A percentile compares a stretch with the other conserved stretches of the same genome.
phyloP scores from a whole-genome alignment of 345 rosid species.

The Turritis glabra region DNA sequence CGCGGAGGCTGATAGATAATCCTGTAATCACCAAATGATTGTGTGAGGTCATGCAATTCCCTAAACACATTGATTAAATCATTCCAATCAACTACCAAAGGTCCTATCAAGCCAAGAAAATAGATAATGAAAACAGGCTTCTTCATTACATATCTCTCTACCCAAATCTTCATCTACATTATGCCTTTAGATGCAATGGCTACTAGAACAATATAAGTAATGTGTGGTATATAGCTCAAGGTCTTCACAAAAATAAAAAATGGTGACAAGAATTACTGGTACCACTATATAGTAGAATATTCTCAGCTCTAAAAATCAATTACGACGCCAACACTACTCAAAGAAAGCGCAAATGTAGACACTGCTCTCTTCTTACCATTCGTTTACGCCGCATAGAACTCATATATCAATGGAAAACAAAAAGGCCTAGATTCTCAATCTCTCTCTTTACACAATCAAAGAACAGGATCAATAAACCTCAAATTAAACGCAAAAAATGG shows the following conservation, averaged over 20 bases:
- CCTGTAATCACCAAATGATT: slow-evolving; percentile 53
- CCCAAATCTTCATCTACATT: slow-evolving; percentile 4
- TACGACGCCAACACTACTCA: not conserved
- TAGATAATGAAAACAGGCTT: slow-evolving; percentile 2
- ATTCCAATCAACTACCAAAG: not conserved
- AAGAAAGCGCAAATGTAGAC: not conserved
- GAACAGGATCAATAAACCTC: slow-evolving; percentile 8
- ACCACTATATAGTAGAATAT: slow-evolving; percentile 1
- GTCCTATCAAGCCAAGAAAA: slow-evolving; percentile 3
- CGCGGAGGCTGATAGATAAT: slow-evolving; percentile 73
- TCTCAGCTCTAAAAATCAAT: slow-evolving; percentile 15
- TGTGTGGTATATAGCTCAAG: slow-evolving; percentile 2
- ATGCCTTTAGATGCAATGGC: not conserved
- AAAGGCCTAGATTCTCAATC: slow-evolving; percentile 15
- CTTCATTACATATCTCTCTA: slow-evolving; percentile 6
- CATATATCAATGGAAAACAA: not conserved
- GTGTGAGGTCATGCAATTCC: slow-evolving; percentile 15
- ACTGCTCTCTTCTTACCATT: not conserved
- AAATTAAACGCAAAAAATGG: slow-evolving; percentile 15
- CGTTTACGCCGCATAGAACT: not conserved
- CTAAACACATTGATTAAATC: not conserved
- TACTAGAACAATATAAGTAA: not conserved
- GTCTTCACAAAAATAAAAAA: not conserved
- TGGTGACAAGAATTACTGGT: not conserved
- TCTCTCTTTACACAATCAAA: slow-evolving; percentile 14